Evolutionary conservation across 192 early-diverging fungal species (phyloP), one percentile per base, ranked within the genome.

Genomic region (Coemansia sp.): DNA sequence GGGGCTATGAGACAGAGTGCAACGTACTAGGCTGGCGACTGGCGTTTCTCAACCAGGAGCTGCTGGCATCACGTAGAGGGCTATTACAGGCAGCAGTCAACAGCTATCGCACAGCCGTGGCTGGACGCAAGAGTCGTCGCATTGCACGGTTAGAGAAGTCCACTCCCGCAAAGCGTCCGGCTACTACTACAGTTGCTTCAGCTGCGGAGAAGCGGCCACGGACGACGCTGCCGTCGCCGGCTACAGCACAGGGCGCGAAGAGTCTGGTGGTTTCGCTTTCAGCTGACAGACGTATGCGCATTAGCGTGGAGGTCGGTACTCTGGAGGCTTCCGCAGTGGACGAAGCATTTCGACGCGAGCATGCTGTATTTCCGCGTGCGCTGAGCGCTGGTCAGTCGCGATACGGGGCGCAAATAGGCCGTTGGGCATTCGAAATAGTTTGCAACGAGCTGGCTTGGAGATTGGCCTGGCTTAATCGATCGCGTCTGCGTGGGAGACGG

Each of bases 381-480:
- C 58, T 82, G 26, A 56, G 58, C 53, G 52, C 74, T 24, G 56
- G 63, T 18, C 62, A 64, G 12, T 65, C 66, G 23, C 69, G 74
- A 18, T 82, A 82, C 41, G 69, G 62, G 14, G 19, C 47, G 2
- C 52, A 66, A 49, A 59, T 62, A 31, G 79, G 79, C 52, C 86
- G 94, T 16, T 92, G 91, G 84, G 81, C 85, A 16, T 96, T 92
- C 67, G 94, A 96, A 68, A 84, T 83, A 7, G 82, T 88, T 9
- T 94, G 93, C 65, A 96, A 96, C 58, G 79, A 82, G 30, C 76
- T 94, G 32, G 91, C 91, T 6, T 94, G 94, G 94, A 87, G 87
- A 59, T 82, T 96, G 56, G 88, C 88, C 4, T 88, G 84, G 79
- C 75, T 94, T 10, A 96, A 96, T 63, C 71, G 60, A 16, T 27